These are phyloP conservation scores for Coemansia sp. DNA, from an alignment of 192 early-diverging fungal species.

Conservation along the genomic window DNA sequence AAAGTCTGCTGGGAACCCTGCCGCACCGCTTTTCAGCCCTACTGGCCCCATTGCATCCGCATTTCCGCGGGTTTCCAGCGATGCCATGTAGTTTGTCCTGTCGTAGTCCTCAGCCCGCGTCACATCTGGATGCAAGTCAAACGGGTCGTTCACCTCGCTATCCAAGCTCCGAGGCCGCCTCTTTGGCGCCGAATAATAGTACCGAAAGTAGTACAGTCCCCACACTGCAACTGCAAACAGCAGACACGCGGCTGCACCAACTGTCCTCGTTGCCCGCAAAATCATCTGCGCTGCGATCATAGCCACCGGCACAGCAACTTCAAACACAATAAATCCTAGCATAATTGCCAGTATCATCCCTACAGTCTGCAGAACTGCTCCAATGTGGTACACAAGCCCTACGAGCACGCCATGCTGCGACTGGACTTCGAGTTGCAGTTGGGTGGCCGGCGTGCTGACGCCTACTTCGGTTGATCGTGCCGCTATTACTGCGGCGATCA, in stretches of 20 bases:
- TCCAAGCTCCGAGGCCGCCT: slow-evolving; percentile 15
- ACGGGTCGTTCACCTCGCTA: slow-evolving; percentile 21
- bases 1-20: slow-evolving; percentile 51
- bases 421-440: background rate
- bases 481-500: background rate
- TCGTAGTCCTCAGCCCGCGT: slow-evolving; percentile 33
- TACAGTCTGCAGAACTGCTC: background rate
- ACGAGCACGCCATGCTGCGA: background rate
- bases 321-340: background rate
- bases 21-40: background rate
- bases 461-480: background rate
- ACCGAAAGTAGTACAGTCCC: slow-evolving; percentile 48
- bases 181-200: slow-evolving; percentile 38
- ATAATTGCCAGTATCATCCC: background rate
- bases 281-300: background rate
- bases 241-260: background rate
- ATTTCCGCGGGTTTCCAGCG: slow-evolving; percentile 35
- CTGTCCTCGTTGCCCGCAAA: background rate
- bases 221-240: slow-evolving; percentile 9
- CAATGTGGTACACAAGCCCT: background rate
- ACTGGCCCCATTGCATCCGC: background rate
- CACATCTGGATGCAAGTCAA: slow-evolving; percentile 52
- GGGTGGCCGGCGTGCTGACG: background rate
- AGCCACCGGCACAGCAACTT: background rate
- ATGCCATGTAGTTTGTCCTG: slow-evolving; percentile 31